Evolutionary conservation across 2,329 filamentous ascomycete species (phyloP).

Genomic region (Herpomyces periplanetae): DNA sequence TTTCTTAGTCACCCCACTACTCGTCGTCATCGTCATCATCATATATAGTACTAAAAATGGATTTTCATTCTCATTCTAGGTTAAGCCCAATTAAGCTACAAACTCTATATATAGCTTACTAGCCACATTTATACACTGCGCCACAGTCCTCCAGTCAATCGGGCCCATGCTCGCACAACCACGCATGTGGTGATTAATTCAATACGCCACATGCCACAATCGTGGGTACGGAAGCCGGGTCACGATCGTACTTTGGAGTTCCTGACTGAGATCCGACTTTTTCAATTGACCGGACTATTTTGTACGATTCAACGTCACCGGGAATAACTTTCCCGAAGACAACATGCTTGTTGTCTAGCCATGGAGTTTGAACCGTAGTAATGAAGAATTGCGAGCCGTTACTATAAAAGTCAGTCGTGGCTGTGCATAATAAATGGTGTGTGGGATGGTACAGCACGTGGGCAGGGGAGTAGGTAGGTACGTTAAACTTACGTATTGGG

Average conservation of each 20-base stretch:
- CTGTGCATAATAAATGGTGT: conserved; percentile 1
- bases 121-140: too few relatives aligned
- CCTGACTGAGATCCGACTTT: conserved; percentile 15
- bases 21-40: too few relatives aligned
- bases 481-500: conserved; percentile 31
- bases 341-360: conserved; percentile 68
- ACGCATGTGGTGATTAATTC: too few relatives aligned
- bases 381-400: conserved; percentile 97
- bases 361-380: conserved; percentile 50
- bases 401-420: conserved; percentile 31
- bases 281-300: conserved; percentile 18
- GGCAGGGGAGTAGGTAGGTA: neutral
- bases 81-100: too few relatives aligned
- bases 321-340: conserved; percentile 71
- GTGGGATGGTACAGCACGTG: conserved; percentile 1
- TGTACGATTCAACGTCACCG: conserved; percentile 32
- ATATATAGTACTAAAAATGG: too few relatives aligned
- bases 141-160: too few relatives aligned
- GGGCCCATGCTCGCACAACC: too few relatives aligned
- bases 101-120: too few relatives aligned
- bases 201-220: conserved; percentile 14
- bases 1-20: too few relatives aligned
- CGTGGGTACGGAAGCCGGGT: conserved; percentile 16
- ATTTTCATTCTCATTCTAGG: too few relatives aligned
- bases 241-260: conserved; percentile 13